Evolutionary conservation across 257 asterid species (phyloP).

Genomic region (Striga asiatica): DNA sequence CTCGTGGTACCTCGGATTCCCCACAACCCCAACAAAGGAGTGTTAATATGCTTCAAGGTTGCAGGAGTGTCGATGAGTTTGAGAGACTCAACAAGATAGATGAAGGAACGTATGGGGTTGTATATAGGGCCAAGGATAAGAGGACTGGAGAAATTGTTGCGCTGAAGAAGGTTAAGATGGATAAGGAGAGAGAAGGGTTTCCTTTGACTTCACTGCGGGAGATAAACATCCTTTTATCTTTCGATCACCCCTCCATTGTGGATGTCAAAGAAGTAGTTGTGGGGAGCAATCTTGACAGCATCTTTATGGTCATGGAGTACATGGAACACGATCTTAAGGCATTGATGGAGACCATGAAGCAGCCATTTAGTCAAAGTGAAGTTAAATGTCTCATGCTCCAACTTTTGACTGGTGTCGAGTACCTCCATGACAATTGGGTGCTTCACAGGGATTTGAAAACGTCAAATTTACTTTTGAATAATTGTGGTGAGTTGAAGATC

Average conservation of each 20-base stretch:
- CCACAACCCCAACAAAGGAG: slow-evolving; percentile 40
- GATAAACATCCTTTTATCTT: slow-evolving; percentile 77
- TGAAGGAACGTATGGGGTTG: slow-evolving; percentile 95
- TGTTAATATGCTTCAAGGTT: slow-evolving; percentile 83
- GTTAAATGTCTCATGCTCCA: slow-evolving; percentile 93
- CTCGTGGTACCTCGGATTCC: slow-evolving; percentile 38
- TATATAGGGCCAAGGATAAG: slow-evolving; percentile 81
- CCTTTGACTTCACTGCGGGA: slow-evolving; percentile 87
- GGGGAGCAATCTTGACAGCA: slow-evolving; percentile 76
- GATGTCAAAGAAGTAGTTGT: slow-evolving; percentile 96
- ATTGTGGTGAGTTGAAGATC: slow-evolving; percentile 80
- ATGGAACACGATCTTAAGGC: slow-evolving; percentile 96
- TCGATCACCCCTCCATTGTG: slow-evolving; percentile 71
- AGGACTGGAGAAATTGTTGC: slow-evolving; percentile 90
- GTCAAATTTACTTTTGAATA: slow-evolving; percentile 73
- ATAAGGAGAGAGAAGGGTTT: slow-evolving; percentile 91
- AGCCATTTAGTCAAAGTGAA: slow-evolving; percentile 85
- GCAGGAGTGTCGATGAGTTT: slow-evolving; percentile 83
- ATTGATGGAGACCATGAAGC: slow-evolving; percentile 79
- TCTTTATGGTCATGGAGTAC: slow-evolving; percentile 96
- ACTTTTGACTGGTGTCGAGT: slow-evolving; percentile 69
- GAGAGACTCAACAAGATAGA: slow-evolving; percentile 88
- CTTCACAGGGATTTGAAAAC: slow-evolving; percentile 87
- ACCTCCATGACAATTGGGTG: slow-evolving; percentile 95
- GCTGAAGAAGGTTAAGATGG: slow-evolving; percentile 91